Evolutionary conservation across 768 basidiomycete species (phyloP), one percentile per base, ranked within the genome.

Genomic region (Amanita thiersii): DNA sequence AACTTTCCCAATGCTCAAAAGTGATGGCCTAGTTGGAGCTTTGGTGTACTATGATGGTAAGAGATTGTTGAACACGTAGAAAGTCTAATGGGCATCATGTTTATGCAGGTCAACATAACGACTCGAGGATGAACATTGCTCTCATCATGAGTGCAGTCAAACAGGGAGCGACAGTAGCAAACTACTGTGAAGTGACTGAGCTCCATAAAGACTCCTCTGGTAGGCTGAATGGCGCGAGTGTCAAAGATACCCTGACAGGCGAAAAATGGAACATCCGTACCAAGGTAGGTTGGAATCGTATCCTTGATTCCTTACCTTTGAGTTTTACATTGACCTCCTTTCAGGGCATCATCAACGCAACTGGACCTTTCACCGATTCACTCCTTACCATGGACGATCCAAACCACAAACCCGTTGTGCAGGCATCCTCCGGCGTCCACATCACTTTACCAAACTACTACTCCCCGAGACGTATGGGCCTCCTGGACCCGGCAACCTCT

Each of bases 381-480:
- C 69, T 98, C 7, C 77, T 97, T 40, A 69, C 75, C 10, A 77
- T 97, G 55, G 90, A 92, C 57, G 70, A 86, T 54, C 77, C 82
- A 2, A 47, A 66, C 0, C 86, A 89, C 55, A 78, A 75, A 52
- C 80, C 87, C 12, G 96, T 97, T 52, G 92, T 97, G 12, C 84
- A 91, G 45, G 80, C 94, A 3, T 92, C 89, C 4, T 84, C 89
- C 17, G 94, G 94, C 7, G 78, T 94, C 17, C 94, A 99, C 63
- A 89, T 98, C 64, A 94, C 94, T 0, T 80, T 99, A 2, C 94
- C 94, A 2, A 88, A 89, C 55, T 99, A 98, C 66, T 97, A 96
- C 58, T 89, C 91, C 1, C 94, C 94, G 2, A 79, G 85, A 11
- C 86, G 75, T 37, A 96, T 98, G 87, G 94, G 96, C 32, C 74